Evolutionary conservation across 305 asterid species (phyloP).

Genomic region (Fraxinus albicans): DNA sequence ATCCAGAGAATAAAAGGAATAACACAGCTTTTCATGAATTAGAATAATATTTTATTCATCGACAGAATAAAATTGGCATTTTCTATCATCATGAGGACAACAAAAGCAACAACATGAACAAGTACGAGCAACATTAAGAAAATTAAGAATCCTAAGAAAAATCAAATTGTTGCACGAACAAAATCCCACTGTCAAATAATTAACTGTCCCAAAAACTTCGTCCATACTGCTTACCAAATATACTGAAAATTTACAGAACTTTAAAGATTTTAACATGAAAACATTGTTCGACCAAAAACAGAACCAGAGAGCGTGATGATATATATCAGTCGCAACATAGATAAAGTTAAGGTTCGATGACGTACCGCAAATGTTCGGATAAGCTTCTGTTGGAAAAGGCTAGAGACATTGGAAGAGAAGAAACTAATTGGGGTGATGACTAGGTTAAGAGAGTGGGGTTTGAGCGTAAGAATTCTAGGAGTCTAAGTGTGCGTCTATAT

Average conservation of each 20-base stretch:
- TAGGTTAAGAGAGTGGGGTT: slow-evolving; percentile 23
- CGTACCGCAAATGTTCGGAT: slow-evolving; percentile 27
- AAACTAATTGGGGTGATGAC: slow-evolving; percentile 6
- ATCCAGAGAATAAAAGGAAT: slow-evolving; percentile 2
- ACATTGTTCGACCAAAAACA: background rate
- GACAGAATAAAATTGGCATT: slow-evolving; percentile 24
- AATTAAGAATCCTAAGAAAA: slow-evolving; percentile 20
- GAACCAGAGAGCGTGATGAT: background rate
- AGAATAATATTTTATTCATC: slow-evolving; percentile 33
- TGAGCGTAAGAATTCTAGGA: slow-evolving; percentile 21
- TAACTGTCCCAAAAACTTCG: background rate
- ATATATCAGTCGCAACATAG: background rate
- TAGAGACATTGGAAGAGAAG: slow-evolving; percentile 10
- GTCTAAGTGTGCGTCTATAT: background rate
- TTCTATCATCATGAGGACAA: slow-evolving; percentile 31
- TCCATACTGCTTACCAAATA: background rate
- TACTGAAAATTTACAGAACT: background rate
- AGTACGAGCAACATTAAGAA: slow-evolving; percentile 18
- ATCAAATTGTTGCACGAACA: slow-evolving; percentile 27
- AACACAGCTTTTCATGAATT: slow-evolving; percentile 38
- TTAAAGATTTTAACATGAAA: background rate
- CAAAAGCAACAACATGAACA: slow-evolving; percentile 31
- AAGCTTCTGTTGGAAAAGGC: slow-evolving; percentile 25
- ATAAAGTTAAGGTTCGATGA: background rate
- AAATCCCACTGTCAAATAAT: slow-evolving; percentile 1